phyloP scores from a whole-genome alignment of 2,329 filamentous ascomycete species.

The Arthrobotrys sinensis region DNA sequence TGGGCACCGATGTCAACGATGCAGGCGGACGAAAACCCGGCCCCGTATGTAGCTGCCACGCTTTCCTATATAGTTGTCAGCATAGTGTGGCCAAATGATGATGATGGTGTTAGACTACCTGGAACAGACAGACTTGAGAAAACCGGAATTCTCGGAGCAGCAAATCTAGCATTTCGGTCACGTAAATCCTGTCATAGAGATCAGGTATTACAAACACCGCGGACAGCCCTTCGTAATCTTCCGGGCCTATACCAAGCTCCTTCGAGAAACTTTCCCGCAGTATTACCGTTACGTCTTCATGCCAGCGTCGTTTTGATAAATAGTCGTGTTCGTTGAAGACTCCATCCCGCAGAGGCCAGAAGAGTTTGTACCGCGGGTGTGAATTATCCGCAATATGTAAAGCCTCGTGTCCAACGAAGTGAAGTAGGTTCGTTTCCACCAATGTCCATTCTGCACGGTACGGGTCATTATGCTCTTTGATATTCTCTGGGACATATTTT shows the following conservation, averaged over 20 bases:
- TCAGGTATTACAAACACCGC: constrained; percentile 98
- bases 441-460: constrained; percentile 97
- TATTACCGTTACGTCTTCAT: constrained; percentile 88
- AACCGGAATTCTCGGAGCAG: constrained; percentile 93
- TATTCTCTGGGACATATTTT: constrained; percentile 84
- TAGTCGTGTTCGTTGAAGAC: constrained; percentile 95
- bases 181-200: constrained; percentile 93
- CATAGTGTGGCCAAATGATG: neutral
- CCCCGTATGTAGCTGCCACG: constrained; percentile 92
- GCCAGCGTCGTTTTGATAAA: constrained; percentile 81
- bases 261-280: constrained; percentile 87
- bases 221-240: constrained; percentile 89
- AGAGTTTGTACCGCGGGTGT: constrained; percentile 88
- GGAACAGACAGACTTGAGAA: constrained; percentile 89
- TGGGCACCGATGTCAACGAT: constrained; percentile 97
- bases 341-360: constrained; percentile 90
- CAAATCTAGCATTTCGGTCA: constrained; percentile 86
- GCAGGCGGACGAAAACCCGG: constrained; percentile 92
- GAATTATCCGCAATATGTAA: constrained; percentile 91
- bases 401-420: constrained; percentile 85
- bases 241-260: constrained; percentile 85
- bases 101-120: constrained; percentile 67
- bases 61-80: constrained; percentile 74
- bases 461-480: constrained; percentile 94
- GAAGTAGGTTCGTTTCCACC: constrained; percentile 79